Evolutionary conservation across 2,329 filamentous ascomycete species (phyloP), one percentile per base, ranked within the genome.

Genomic region (Penicillium sp.): DNA sequence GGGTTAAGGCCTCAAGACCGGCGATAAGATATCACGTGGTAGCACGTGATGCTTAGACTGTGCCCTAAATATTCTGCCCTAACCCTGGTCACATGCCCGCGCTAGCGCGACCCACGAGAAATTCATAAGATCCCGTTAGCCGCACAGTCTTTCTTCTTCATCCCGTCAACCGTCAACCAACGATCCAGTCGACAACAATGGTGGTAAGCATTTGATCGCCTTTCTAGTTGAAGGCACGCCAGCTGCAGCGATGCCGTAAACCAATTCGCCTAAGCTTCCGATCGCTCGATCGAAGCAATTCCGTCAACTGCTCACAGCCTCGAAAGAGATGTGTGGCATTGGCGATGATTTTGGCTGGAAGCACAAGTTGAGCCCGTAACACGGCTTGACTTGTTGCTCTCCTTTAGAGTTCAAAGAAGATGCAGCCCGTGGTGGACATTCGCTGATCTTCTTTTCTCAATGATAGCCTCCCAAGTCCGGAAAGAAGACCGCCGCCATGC

Each of bases 401-500:
- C 91, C 42, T 45, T n/a, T 88, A 81, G 91, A 96, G 91, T 89
- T 89, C 81, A 89, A 86, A 88, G 87, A 90, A 91, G 88, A 90
- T 83, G 75, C 78, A 83, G 82, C 70, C 69, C 63, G 86, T 87
- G 84, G 83, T 88, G 88, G 85, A 87, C 85, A 83, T 80, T 83
- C 78, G 89, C 92, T 97, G 90, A 75, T 91, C 88, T 91, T 96
- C 90, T 94, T 92, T 95, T 91, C 93, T 97, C 93, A 94, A 97
- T 97, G 92, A 97, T 84, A 97, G 94, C 91, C 94, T 89, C 90
- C 93, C 78, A 99, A 97, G 85, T 73, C 78, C 74, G 92, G 92
- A 85, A 97, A 97, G 90, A 97, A 97, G 87, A 88, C 91, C 82
- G 94, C 94, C 74, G 84, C 94, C 78, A 92, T 94, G 83, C 94